phyloP scores from a whole-genome alignment of 805 yeast species.

The Metschnikowia gelsemii region DNA sequence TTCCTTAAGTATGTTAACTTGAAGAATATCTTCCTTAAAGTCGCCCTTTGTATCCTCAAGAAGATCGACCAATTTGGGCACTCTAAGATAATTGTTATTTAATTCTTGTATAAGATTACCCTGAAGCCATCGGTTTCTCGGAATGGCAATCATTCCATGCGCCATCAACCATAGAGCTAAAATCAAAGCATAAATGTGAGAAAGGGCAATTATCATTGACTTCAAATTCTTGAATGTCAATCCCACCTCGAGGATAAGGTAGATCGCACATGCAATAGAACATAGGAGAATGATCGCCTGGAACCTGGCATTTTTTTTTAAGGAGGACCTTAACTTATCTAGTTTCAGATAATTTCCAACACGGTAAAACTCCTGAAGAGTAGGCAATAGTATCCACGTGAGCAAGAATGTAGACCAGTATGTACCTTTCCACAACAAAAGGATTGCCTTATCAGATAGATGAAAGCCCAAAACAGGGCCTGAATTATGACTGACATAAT shows the following conservation, averaged over 20 bases:
- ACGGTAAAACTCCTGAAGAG: slow-evolving; percentile 68
- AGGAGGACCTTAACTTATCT: slow-evolving; percentile 53
- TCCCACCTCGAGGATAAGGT: slow-evolving; percentile 56
- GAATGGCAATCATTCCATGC: slow-evolving; percentile 71
- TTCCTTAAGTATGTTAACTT: slow-evolving; percentile 52
- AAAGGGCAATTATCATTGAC: slow-evolving; percentile 66
- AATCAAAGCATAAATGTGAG: slow-evolving; percentile 74
- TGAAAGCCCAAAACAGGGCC: slow-evolving; percentile 40
- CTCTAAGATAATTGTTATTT: slow-evolving; percentile 46
- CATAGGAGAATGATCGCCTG: slow-evolving; percentile 56
- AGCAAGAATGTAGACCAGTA: slow-evolving; percentile 80
- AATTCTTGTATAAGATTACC: slow-evolving; percentile 32
- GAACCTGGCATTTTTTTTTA: slow-evolving; percentile 55
- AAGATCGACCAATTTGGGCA: slow-evolving; percentile 58
- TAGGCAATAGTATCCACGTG: slow-evolving; percentile 76
- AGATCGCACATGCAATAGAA: slow-evolving; percentile 55
- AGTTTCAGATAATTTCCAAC: slow-evolving; percentile 60
- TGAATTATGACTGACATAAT: slow-evolving; percentile 56
- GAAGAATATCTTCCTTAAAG: slow-evolving; percentile 61
- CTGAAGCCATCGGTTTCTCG: slow-evolving; percentile 47
- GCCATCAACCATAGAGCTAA: slow-evolving; percentile 83
- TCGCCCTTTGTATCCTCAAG: slow-evolving; percentile 62
- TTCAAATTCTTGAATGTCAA: slow-evolving; percentile 56
- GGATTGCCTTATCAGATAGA: slow-evolving; percentile 25
- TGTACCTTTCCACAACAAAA: slow-evolving; percentile 67